A percentile compares a stretch with the other conserved stretches of the same genome.
Evolutionary conservation across 1,284 basidiomycete genomes (phyloP).

Genomic region (Marasmius oreades): DNA sequence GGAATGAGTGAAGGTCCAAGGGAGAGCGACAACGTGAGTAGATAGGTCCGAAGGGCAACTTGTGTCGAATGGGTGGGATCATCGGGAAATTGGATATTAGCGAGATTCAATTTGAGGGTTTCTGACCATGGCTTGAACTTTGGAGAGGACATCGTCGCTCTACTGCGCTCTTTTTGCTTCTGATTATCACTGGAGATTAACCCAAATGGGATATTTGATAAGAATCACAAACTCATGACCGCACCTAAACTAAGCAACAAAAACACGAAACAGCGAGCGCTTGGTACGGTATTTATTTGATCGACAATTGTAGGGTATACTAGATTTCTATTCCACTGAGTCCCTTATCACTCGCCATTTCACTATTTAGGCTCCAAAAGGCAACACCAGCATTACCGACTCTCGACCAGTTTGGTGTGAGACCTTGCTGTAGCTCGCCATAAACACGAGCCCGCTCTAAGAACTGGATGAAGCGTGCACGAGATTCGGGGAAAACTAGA

Average conservation of each 20-base stretch:
- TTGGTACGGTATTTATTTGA: too few relatives aligned
- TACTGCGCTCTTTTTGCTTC: too few relatives aligned
- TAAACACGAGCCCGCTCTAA: slow-evolving; percentile 8
- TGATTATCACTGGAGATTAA: too few relatives aligned
- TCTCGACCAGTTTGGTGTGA: neutral
- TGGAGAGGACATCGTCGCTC: too few relatives aligned
- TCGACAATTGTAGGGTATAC: too few relatives aligned
- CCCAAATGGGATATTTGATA: too few relatives aligned
- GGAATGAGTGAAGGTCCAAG: slow-evolving; percentile 61
- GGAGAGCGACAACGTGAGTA: slow-evolving; percentile 61
- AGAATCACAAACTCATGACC: too few relatives aligned
- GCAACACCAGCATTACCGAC: neutral
- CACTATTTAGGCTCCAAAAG: slow-evolving; percentile 12
- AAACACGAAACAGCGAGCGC: too few relatives aligned
- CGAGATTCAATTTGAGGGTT: slow-evolving; percentile 4
- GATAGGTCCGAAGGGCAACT: slow-evolving; percentile 62
- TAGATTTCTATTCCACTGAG: too few relatives aligned
- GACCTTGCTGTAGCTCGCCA: neutral
- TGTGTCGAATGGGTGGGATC: slow-evolving; percentile 51
- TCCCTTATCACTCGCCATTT: neutral
- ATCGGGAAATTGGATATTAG: slow-evolving; percentile 23
- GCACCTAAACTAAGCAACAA: too few relatives aligned
- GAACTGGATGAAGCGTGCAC: slow-evolving; percentile 10
- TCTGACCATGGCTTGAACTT: neutral
- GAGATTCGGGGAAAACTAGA: slow-evolving; percentile 13